Evolutionary conservation across 768 basidiomycete genomes (phyloP).

Genomic region (Termitomyces sp.): DNA sequence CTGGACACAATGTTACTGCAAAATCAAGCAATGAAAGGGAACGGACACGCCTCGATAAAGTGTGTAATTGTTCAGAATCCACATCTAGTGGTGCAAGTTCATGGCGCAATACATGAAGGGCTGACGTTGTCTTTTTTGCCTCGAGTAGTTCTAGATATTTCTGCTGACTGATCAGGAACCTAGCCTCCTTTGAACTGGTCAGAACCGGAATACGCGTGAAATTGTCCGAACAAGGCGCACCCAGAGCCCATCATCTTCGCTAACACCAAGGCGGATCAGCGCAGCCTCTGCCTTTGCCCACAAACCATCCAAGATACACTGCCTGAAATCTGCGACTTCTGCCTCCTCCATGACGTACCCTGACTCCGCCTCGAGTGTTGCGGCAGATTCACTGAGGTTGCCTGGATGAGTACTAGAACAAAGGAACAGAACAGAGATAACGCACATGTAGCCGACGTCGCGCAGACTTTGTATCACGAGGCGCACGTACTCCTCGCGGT

Average conservation of each 20-base stretch:
- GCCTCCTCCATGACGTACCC: conserved; percentile 81
- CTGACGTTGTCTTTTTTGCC: conserved; percentile 68
- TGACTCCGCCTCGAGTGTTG: conserved; percentile 87
- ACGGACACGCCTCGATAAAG: conserved; percentile 70
- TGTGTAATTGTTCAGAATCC: conserved; percentile 78
- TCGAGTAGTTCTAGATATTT: conserved; percentile 95
- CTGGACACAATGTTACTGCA: conserved; percentile 31
- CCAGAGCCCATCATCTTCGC: conserved; percentile 62
- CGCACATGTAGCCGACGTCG: conserved; percentile 78
- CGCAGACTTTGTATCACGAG: conserved; percentile 84
- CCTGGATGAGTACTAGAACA: conserved; percentile 1
- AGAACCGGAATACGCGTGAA: not conserved
- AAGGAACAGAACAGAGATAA: conserved; percentile 13
- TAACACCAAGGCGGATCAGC: conserved; percentile 62
- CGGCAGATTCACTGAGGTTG: conserved; percentile 70
- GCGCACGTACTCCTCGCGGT: conserved; percentile 88
- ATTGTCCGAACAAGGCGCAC: conserved; percentile 34
- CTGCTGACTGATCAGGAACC: conserved; percentile 88
- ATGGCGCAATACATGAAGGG: conserved; percentile 79
- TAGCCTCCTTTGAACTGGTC: conserved; percentile 51
- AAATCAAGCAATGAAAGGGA: conserved; percentile 3
- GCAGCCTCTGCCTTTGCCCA: conserved; percentile 78
- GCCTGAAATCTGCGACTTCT: conserved; percentile 74
- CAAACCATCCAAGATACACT: conserved; percentile 69
- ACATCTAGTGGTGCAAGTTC: conserved; percentile 82